Conservation (phyloP, 495 filamentous ascomycete species). For the Neurospora intermedia region DNA sequence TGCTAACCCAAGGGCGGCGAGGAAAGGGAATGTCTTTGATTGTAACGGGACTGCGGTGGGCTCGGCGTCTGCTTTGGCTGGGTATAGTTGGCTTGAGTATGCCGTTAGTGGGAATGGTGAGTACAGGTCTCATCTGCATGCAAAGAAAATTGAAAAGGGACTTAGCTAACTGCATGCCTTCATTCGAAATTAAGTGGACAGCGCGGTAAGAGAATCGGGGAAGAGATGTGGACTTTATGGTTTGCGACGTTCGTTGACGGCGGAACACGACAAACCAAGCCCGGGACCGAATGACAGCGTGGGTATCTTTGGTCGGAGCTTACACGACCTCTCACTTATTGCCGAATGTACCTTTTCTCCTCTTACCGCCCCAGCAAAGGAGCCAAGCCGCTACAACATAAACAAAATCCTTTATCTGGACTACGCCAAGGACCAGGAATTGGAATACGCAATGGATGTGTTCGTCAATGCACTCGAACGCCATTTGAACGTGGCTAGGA, state of each 20-base stretch:
- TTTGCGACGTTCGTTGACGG: background rate
- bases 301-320: background rate
- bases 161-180: background rate
- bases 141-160: too few relatives aligned
- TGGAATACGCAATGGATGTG: background rate
- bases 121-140: background rate
- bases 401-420: background rate
- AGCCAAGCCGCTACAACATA: background rate
- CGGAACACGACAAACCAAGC: background rate
- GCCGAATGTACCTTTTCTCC: background rate
- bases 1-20: constrained; percentile 39
- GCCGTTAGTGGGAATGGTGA: background rate
- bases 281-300: background rate
- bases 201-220: background rate
- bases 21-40: constrained; percentile 23
- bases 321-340: background rate
- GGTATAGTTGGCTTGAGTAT: background rate
- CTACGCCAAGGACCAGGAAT: background rate
- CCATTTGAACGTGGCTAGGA: background rate
- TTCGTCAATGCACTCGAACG: background rate
- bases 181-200: background rate
- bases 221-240: background rate
- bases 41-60: background rate
- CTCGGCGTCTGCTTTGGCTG: background rate
- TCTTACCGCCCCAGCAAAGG: background rate